Evolutionary conservation across 345 rosid genomes (phyloP), one percentile per base, ranked within the genome.

Genomic region (Garcia nutans): DNA sequence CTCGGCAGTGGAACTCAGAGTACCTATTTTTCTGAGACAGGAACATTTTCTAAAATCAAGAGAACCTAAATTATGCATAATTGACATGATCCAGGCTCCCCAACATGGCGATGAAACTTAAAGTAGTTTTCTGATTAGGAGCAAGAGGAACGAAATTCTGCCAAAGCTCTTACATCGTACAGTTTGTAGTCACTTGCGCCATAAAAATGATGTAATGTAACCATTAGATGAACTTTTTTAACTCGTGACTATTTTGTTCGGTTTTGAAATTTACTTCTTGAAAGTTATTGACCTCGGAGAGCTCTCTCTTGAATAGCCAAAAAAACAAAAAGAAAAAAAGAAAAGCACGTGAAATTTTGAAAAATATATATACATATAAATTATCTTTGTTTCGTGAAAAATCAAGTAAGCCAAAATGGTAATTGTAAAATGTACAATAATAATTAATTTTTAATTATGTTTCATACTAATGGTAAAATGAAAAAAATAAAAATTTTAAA

Each of bases 1-100:
- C 85, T 90, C 16, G 97, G 93, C 41, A 84, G 93, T 78, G 97
- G 97, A 68, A 92, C 92, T 67, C 99, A 93, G 74, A 95, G 99
- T 81, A 95, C 97, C 8, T 95, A 93, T 83, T 95, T 95, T 82
- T 95, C 99, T 0, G 99, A 93, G 80, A 90, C 92, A 0, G 98
- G 98, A 70, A 86, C 99, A 16, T 95, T 95, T 82, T 93, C 97
- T 1, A 95, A 87, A 88, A 90, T 95, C 76, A 93, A 86, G 91
- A 90, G 92, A 87, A 87, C 77, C 24, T 94, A 78, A 85, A 19
- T 31, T 42, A 6, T 56, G 65, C 57, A 23, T 55, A 66, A 75
- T 37, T 26, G 8, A 23, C 10, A 15, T 47, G 23, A 52, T 26
- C 42, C 42, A 31, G 7, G 1, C 55, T 15, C 58, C 16, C 23